Base-by-base conservation (phyloP, 2,329 filamentous ascomycete genomes). In the Thermothelomyces thermophilus region DNA sequence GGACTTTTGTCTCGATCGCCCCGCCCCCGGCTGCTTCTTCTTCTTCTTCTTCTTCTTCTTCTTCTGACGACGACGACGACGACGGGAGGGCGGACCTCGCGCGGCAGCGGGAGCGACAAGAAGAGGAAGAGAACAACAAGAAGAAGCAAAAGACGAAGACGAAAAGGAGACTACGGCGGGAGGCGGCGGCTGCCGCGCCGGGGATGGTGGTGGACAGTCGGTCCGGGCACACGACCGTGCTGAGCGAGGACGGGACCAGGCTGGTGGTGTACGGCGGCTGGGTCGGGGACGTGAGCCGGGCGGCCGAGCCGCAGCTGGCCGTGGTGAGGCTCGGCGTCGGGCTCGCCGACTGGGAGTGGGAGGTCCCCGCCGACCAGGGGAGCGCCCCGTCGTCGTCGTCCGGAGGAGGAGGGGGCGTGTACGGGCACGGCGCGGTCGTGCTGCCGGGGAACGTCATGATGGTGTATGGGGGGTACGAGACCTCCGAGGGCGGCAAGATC, bases 201-300 rank as follows among this genome's bases (percentile, higher is more conserved):
- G 14, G 13, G 6, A 31, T 14, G 3, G 3, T 14, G 2, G 16
- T 94, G 6, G 86, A 95, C 57, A 88, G 89, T 33, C 76, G 93
- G 48, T 95, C 90, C 3, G 93, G 93, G 0, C 93, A 98, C 63
- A 90, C 87, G 0, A 83, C 91, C 1, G 79, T 95, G 1, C 70
- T 96, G 4, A 87, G 82, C 24, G 78, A 85, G 46, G 89, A 95
- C 62, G 90, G 90, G 0, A 79, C 73, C 22, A 81, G 78, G n/a
- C 73, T 97, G 8, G 71, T 95, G 35, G 71, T 98, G 1, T 75
- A 90, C 52, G 93, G 93, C 17, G 93, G 93, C 1, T 98, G 93
- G 93, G 89, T 96, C 4, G 91, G 90, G 3, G 83, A 94, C 61
- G 74, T 86, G 0, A 76, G 72, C 8, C 85, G 82, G 28, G 79